Evolutionary conservation across 1,139 yeast genomes (phyloP).

Genomic region (Schizosaccharomyces versatilis): DNA sequence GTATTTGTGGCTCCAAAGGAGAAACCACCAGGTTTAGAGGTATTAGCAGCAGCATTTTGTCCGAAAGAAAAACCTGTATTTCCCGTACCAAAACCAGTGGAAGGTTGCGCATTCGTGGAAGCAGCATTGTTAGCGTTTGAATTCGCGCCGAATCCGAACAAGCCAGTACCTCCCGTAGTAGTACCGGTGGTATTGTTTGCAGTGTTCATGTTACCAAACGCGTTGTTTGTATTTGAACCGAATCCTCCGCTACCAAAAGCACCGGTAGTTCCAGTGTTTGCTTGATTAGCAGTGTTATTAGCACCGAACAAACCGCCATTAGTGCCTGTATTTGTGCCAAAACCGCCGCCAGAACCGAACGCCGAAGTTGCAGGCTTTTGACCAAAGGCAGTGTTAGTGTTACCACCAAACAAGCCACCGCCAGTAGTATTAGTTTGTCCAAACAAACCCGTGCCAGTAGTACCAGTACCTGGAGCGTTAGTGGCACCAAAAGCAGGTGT

Average conservation of each 20-base stretch:
- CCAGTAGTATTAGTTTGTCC: constrained; percentile 3
- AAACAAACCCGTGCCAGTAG: constrained; percentile 2
- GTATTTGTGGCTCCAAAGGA: constrained; percentile 10
- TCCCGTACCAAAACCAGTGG: constrained; percentile 18
- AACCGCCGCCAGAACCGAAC: constrained; percentile 12
- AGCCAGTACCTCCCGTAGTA: constrained; percentile 16
- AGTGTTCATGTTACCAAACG: constrained; percentile 18
- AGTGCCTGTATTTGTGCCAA: constrained; percentile 17
- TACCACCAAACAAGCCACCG: constrained; percentile 15
- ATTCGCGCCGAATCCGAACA: constrained; percentile 10
- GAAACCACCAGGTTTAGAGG: background rate
- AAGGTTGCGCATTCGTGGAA: constrained; percentile 3
- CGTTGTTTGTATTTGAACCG: constrained; percentile 16
- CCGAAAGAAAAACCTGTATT: background rate
- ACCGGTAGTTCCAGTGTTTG: constrained; percentile 4
- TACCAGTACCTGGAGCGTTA: background rate
- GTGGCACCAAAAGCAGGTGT: constrained; percentile 12
- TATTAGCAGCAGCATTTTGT: background rate
- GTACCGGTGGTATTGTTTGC: background rate
- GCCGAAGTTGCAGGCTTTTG: constrained; percentile 6
- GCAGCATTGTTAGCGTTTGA: constrained; percentile 4
- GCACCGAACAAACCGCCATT: constrained; percentile 13
- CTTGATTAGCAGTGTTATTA: constrained; percentile 11
- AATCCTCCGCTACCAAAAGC: constrained; percentile 2
- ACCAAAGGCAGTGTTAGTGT: constrained; percentile 6